Conservation (phyloP, 495 filamentous ascomycete genomes). For the Xylaria flabelliformis region DNA sequence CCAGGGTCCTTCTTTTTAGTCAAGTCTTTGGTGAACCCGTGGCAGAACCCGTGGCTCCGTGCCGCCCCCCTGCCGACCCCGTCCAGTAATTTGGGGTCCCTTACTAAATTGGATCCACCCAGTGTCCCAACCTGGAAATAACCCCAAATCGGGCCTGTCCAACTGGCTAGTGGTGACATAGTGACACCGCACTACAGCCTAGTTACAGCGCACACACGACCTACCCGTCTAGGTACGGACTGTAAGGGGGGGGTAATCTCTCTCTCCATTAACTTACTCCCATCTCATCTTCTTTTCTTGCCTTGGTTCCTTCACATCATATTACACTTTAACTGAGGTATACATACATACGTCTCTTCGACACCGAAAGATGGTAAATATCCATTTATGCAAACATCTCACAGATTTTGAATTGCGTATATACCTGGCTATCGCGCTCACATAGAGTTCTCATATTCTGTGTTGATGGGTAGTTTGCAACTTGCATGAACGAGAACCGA, state of each 20-base stretch:
- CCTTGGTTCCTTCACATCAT: conserved; percentile 4
- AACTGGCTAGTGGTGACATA: conserved; percentile 9
- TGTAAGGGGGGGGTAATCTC: conserved; percentile 8
- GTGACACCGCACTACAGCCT: conserved; percentile 10
- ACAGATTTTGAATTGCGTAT: background rate
- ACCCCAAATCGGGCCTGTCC: conserved; percentile 11
- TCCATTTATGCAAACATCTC: background rate
- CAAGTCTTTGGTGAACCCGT: background rate
- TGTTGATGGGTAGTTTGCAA: background rate
- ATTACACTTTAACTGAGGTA: background rate
- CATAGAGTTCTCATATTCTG: background rate
- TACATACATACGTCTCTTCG: background rate
- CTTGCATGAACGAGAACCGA: background rate
- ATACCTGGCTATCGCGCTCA: too few species aligned
- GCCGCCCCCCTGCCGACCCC: conserved; percentile 1
- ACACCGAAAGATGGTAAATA: background rate
- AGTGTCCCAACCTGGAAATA: conserved; percentile 11
- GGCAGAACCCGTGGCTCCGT: conserved; percentile 18
- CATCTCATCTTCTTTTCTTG: conserved; percentile 16
- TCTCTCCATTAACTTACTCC: background rate
- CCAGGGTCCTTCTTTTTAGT: conserved; percentile 1
- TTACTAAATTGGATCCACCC: background rate
- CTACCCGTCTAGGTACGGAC: conserved; percentile 10
- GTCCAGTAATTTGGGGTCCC: background rate
- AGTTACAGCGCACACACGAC: conserved; percentile 1